A percentile compares a stretch with the other conserved stretches of the same genome.
Conservation (phyloP, 2,329 filamentous ascomycete species). For the Berkeleyomyces basicola region DNA sequence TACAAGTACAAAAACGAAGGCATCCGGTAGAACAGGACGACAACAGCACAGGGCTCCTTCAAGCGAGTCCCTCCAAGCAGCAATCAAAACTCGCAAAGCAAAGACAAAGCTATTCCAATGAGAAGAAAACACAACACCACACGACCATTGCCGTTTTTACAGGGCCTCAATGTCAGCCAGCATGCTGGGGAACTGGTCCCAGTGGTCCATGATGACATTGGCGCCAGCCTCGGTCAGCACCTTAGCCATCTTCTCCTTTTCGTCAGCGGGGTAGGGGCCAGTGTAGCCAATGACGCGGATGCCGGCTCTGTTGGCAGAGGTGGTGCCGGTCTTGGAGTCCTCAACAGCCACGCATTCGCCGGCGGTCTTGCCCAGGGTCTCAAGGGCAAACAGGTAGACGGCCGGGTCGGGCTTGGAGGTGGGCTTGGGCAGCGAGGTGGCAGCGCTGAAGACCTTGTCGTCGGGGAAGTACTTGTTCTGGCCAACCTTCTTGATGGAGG, state of each 20-base stretch:
- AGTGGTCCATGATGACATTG: constrained; percentile 43
- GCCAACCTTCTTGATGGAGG: constrained; percentile 61
- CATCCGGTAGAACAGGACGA: neutral
- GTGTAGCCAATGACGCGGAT: constrained; percentile 77
- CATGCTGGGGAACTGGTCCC: constrained; percentile 36
- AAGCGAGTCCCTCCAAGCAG: too few species aligned
- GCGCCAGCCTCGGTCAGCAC: constrained; percentile 44
- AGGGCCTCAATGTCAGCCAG: constrained; percentile 29
- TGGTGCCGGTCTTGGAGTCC: constrained; percentile 73
- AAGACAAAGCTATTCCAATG: too few species aligned
- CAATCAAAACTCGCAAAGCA: too few species aligned
- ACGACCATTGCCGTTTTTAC: neutral
- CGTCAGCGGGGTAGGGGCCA: constrained; percentile 50
- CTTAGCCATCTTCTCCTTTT: constrained; percentile 49
- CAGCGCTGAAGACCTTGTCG: constrained; percentile 65
- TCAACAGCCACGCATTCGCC: constrained; percentile 66
- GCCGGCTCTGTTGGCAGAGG: constrained; percentile 54
- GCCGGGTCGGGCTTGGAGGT: constrained; percentile 83
- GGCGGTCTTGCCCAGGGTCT: constrained; percentile 54
- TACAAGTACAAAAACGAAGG: too few species aligned
- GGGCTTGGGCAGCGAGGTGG: constrained; percentile 59
- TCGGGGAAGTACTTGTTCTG: constrained; percentile 67
- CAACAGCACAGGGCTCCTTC: neutral
- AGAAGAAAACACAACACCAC: neutral
- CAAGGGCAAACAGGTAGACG: constrained; percentile 65